phyloP scores from a whole-genome alignment of 2,329 filamentous ascomycete species.

The Lojkania enalia region DNA sequence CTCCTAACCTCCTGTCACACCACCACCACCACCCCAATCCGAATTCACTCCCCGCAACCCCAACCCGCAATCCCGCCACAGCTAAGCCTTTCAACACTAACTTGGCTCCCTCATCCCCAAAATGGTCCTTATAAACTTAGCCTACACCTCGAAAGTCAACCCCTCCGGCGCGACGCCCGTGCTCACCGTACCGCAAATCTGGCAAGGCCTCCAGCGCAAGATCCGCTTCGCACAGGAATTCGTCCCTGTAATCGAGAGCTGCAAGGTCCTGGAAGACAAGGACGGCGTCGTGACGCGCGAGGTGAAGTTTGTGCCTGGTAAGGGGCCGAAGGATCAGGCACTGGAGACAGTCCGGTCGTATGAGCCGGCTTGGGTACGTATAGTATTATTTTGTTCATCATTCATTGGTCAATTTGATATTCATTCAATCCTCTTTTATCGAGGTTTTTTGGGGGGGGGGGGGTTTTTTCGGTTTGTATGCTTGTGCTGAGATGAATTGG shows the following conservation, averaged over 20 bases:
- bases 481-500: background rate
- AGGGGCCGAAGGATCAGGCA: conserved; percentile 31
- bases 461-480: background rate
- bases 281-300: conserved; percentile 40
- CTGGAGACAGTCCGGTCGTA: conserved; percentile 46
- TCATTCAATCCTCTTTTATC: conserved; percentile 4
- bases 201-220: conserved; percentile 52
- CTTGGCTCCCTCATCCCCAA: no score
- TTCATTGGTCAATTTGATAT: no score
- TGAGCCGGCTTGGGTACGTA: conserved; percentile 46
- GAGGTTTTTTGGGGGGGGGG: background rate
- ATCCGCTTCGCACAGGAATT: conserved; percentile 52
- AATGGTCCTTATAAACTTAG: conserved; percentile 47
- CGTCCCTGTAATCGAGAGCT: conserved; percentile 49
- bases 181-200: conserved; percentile 46
- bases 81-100: no score
- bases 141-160: conserved; percentile 52
- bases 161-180: conserved; percentile 41
- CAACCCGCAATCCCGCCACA: no score
- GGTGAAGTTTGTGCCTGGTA: conserved; percentile 46
- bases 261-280: conserved; percentile 47
- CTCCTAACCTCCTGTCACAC: background rate
- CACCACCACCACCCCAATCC: background rate
- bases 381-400: no score
- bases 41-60: background rate